Percentiles rank a stretch among this genome's conserved stretches.
Conservation (phyloP, 2,329 filamentous ascomycete genomes). For the Thelonectria rubi region DNA sequence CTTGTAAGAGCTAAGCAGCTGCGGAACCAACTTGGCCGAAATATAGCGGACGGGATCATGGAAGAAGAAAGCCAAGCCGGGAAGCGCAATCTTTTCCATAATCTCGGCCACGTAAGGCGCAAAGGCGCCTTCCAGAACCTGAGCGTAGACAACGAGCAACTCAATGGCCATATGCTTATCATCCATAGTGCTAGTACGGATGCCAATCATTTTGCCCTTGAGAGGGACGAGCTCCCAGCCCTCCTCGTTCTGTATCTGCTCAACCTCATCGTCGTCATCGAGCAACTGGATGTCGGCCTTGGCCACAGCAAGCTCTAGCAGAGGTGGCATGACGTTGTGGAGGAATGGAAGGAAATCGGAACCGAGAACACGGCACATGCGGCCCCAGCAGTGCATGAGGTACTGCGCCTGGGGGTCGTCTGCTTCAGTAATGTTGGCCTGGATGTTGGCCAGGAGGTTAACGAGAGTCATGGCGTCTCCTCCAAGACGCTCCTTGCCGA, state of each 20-base stretch:
- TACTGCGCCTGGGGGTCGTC: constrained; percentile 98
- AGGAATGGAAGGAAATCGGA: constrained; percentile 93
- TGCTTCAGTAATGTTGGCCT: constrained; percentile 84
- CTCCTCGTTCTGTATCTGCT: constrained; percentile 91
- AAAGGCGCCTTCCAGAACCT: constrained; percentile 92
- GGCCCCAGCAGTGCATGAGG: constrained; percentile 97
- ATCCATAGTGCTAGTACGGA: constrained; percentile 94
- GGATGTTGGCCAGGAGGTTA: constrained; percentile 85
- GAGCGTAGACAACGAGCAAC: constrained; percentile 94
- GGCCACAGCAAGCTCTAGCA: constrained; percentile 88
- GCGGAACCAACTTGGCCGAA: constrained; percentile 92
- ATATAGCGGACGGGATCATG: constrained; percentile 96
- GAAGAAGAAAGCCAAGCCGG: constrained; percentile 97
- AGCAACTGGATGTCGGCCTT: constrained; percentile 97
- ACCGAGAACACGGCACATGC: constrained; percentile 95
- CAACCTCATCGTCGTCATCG: constrained; percentile 93
- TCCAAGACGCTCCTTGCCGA: constrained; percentile 92
- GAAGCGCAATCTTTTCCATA: constrained; percentile 95
- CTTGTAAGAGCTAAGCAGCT: constrained; percentile 93
- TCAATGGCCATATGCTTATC: constrained; percentile 99
- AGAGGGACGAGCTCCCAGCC: constrained; percentile 97
- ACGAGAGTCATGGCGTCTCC: constrained; percentile 88
- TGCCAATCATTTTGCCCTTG: constrained; percentile 98
- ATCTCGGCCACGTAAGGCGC: constrained; percentile 91
- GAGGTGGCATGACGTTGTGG: constrained; percentile 90